A percentile compares a stretch with the other conserved stretches of the same genome.
Evolutionary conservation across 805 yeast genomes (phyloP).

Genomic region (Crinitomyces ghanaensis): DNA sequence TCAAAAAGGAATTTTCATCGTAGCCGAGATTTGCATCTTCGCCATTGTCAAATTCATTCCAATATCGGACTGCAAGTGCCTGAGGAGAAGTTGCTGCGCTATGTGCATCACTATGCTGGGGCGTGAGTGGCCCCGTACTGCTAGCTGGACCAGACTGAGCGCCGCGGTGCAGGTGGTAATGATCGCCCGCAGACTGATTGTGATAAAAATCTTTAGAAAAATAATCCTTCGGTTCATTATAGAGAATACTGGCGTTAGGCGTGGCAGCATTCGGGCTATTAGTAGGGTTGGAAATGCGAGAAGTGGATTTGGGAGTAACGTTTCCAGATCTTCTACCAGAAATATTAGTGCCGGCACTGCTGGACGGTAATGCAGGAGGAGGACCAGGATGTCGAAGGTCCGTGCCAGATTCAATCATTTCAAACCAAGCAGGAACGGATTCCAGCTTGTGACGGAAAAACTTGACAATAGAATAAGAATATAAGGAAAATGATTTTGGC

Average conservation of each 20-base stretch:
- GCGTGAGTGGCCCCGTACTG: conserved; percentile 3
- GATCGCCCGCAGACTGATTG: background rate
- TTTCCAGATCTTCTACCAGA: background rate
- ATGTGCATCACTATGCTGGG: conserved; percentile 3
- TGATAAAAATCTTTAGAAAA: background rate
- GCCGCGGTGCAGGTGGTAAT: background rate
- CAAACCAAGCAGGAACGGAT: conserved; percentile 32
- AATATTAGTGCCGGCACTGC: too few species aligned
- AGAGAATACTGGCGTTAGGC: conserved; percentile 16
- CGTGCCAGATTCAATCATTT: conserved; percentile 21
- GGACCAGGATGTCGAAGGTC: conserved; percentile 44
- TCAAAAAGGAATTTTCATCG: conserved; percentile 27
- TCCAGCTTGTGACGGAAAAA: conserved; percentile 24
- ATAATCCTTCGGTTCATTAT: conserved; percentile 10
- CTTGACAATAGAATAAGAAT: conserved; percentile 26
- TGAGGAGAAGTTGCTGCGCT: conserved; percentile 3
- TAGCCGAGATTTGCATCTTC: conserved; percentile 36
- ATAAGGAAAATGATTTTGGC: conserved; percentile 29
- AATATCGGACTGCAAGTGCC: conserved; percentile 32
- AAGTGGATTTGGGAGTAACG: background rate
- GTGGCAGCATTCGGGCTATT: too few species aligned
- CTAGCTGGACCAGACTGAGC: background rate
- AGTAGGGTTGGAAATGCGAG: too few species aligned
- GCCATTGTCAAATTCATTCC: conserved; percentile 61
- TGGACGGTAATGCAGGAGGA: conserved; percentile 2